phyloP scores from a whole-genome alignment of 805 yeast species.

The Ogataea philodendri region DNA sequence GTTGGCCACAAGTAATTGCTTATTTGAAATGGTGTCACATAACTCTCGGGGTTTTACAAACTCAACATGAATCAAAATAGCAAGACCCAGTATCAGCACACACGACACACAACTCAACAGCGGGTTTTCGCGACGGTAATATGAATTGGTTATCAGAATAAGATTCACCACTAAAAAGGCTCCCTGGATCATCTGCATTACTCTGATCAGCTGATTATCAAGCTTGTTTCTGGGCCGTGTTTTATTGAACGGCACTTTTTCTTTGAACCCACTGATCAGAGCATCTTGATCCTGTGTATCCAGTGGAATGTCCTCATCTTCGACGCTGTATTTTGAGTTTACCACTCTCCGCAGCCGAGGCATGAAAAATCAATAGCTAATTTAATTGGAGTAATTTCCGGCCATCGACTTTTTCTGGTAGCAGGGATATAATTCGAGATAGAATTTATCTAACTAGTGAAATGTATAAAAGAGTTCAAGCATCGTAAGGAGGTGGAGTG shows the following conservation, averaged over 20 bases:
- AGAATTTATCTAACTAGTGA: too few species aligned
- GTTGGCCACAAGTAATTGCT: slow-evolving; percentile 2
- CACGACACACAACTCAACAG: slow-evolving; percentile 28
- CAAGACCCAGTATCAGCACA: slow-evolving; percentile 20
- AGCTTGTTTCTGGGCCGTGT: slow-evolving; percentile 11
- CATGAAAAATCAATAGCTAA: slow-evolving; percentile 21
- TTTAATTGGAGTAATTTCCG: too few species aligned
- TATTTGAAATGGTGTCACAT: slow-evolving; percentile 3
- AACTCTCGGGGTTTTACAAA: slow-evolving; percentile 14
- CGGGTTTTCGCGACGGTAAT: slow-evolving; percentile 28
- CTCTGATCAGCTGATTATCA: slow-evolving; percentile 10
- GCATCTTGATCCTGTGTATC: slow-evolving; percentile 27
- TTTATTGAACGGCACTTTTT: slow-evolving; percentile 22
- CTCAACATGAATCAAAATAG: slow-evolving; percentile 21
- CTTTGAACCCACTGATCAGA: slow-evolving; percentile 18
- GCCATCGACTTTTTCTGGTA: too few species aligned
- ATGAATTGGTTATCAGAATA: slow-evolving; percentile 28
- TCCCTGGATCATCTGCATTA: slow-evolving; percentile 19
- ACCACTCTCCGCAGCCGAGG: slow-evolving; percentile 31
- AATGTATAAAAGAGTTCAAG: too few species aligned
- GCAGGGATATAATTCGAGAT: not conserved
- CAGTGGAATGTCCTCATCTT: slow-evolving; percentile 21
- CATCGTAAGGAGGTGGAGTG: too few species aligned
- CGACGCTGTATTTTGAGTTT: slow-evolving; percentile 24
- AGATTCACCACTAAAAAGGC: slow-evolving; percentile 25